phyloP scores from a whole-genome alignment of 1,284 basidiomycete species.

The Ganoderma sinense region DNA sequence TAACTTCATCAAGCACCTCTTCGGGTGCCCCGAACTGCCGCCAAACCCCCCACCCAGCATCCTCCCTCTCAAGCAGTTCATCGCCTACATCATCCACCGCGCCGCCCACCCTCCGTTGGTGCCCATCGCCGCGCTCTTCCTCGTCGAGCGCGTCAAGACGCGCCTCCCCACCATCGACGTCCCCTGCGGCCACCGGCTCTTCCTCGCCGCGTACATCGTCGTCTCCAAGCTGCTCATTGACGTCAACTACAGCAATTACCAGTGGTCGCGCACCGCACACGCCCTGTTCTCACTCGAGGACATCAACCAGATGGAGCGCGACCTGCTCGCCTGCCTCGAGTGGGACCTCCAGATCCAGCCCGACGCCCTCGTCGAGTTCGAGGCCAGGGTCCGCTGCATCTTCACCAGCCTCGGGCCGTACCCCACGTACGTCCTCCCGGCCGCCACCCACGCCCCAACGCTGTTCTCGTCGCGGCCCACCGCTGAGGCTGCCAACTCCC shows the following conservation, averaged over 20 bases:
- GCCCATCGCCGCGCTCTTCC: slow-evolving; percentile 8
- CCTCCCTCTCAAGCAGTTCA: not conserved
- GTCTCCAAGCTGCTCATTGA: slow-evolving; percentile 1
- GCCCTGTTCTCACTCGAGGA: not conserved
- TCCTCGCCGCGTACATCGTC: slow-evolving; percentile 12
- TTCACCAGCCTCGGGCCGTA: slow-evolving; percentile 6
- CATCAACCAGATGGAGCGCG: slow-evolving; percentile 12
- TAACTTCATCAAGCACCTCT: not conserved
- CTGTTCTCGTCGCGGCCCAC: not conserved
- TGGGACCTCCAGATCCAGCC: slow-evolving; percentile 7
- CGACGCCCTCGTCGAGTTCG: not conserved
- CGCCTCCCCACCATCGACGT: not conserved
- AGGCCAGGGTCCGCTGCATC: not conserved
- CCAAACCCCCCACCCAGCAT: not conserved
- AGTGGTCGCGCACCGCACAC: not conserved
- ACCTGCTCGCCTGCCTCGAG: not conserved
- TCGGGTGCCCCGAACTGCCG: not conserved
- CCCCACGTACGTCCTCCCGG: not conserved
- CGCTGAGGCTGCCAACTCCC: not conserved
- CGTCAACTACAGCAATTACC: not conserved
- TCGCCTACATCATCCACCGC: not conserved
- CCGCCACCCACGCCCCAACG: not conserved
- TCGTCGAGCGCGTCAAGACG: slow-evolving; percentile 3
- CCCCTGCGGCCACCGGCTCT: slow-evolving; percentile 1
- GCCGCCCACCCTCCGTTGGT: not conserved